Evolutionary conservation across 441 rosid species (phyloP).

Genomic region (Populus trichocarpa): DNA sequence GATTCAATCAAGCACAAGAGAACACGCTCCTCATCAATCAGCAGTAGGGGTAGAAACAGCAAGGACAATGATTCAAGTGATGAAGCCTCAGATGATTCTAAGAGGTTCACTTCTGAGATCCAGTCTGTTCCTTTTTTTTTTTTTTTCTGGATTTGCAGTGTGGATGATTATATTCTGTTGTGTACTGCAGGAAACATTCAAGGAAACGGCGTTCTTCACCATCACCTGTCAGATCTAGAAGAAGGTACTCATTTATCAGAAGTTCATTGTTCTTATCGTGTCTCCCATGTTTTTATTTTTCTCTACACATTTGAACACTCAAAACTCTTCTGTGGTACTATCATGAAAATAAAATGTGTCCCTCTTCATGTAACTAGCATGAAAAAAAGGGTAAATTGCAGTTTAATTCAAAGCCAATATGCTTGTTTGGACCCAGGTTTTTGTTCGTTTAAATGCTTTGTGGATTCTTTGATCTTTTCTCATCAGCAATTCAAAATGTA

Average conservation of each 20-base stretch:
- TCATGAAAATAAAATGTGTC: conserved; percentile 2
- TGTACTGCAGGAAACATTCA: conserved; percentile 50
- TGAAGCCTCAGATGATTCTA: conserved; percentile 73
- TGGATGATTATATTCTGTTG: conserved; percentile 21
- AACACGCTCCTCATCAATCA: conserved; percentile 59
- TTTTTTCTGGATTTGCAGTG: conserved; percentile 13
- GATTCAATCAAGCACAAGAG: conserved; percentile 68
- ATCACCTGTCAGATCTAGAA: conserved; percentile 74
- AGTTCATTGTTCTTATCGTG: conserved; percentile 2
- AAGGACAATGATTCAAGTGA: conserved; percentile 57
- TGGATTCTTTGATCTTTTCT: neutral
- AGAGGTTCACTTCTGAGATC: conserved; percentile 45
- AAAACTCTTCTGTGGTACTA: neutral
- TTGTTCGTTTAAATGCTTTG: conserved; percentile 2
- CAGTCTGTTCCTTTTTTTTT: conserved; percentile 12
- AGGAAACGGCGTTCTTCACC: conserved; percentile 60
- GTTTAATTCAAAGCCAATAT: neutral
- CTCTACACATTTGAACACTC: conserved; percentile 5
- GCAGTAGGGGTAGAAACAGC: conserved; percentile 51
- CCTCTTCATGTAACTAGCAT: neutral
- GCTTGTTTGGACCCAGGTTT: neutral
- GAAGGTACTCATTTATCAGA: conserved; percentile 45
- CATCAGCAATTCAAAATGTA: neutral
- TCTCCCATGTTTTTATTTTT: neutral
- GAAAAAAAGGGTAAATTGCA: neutral